Evolutionary conservation across 345 rosid genomes (phyloP), one percentile per base, ranked within the genome.

Genomic region (Ailanthus altissimus): DNA sequence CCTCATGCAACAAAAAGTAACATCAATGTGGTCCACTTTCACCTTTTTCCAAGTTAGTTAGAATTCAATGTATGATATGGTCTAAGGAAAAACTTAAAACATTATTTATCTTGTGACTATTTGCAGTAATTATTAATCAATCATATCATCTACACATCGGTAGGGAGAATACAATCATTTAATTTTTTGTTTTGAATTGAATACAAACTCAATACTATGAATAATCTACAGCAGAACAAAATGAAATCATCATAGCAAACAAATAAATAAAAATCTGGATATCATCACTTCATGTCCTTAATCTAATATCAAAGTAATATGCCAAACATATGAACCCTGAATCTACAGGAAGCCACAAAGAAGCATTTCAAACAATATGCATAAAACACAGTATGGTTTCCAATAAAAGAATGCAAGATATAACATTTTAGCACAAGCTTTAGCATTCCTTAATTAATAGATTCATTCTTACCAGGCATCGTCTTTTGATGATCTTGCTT

Each of bases 401-500:
- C 38, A 32, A 32, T 32, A 32, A 32, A 32, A 32, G 38, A 32
- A 32, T 32, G 53, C 26, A 67, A n/a, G 14, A 10, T 18, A 50
- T 8, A 46, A 36, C 16, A 56, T 49, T 51, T 40, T 45, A 46
- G 49, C 23, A 60, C 42, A 47, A 51, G 32, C 20, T 77, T 70
- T 3, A 15, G 51, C 51, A 59, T 57, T 66, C 7, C 59, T 16
- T 18, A 36, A 32, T 40, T 45, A 64, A 36, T 18, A 81, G 68
- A 76, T 65, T 11, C 26, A 78, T 77, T 57, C 88, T 81, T 78
- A 91, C 98, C 97, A 94, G 11, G 97, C 98, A 46, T 72, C 2
- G 70, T 94, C 97, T 84, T 83, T 88, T 11, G 87, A 51, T 18
- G 98, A 94, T 84, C 59, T 86, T 71, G 97, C 98, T 87, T 94